phyloP scores from a whole-genome alignment of 179 eudicot genomes.

The Gypsophila paniculata region DNA sequence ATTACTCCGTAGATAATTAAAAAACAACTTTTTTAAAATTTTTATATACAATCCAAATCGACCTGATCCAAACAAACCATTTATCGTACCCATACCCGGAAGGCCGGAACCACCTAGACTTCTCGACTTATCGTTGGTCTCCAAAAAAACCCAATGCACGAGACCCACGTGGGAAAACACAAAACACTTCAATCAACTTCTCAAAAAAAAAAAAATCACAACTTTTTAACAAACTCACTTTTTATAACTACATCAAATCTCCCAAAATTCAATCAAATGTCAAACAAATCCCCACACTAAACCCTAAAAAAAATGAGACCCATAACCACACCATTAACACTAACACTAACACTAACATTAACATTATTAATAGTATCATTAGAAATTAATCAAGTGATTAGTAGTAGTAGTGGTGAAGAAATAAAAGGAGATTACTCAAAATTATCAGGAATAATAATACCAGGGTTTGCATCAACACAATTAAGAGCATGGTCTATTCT shows the following conservation, averaged over 20 bases:
- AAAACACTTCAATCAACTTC: not conserved
- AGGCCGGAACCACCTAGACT: not conserved
- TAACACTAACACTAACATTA: not conserved
- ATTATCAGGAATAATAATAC: slow-evolving; percentile 82
- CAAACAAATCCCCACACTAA: slow-evolving; percentile 8
- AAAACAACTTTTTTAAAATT: too few relatives aligned
- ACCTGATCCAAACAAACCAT: too few relatives aligned
- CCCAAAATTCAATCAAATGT: not conserved
- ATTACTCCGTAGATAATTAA: too few relatives aligned
- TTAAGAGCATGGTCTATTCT: slow-evolving; percentile 92
- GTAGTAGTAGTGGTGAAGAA: slow-evolving; percentile 17
- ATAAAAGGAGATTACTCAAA: slow-evolving; percentile 41
- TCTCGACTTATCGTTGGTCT: not conserved
- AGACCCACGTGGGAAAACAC: slow-evolving; percentile 8
- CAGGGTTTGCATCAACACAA: slow-evolving; percentile 95
- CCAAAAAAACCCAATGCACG: not conserved
- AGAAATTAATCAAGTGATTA: not conserved
- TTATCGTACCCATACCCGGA: too few relatives aligned
- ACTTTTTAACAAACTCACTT: not conserved
- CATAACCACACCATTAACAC: not conserved
- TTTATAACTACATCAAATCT: not conserved
- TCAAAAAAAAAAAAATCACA: too few relatives aligned
- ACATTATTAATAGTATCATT: slow-evolving; percentile 6
- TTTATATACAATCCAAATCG: too few relatives aligned
- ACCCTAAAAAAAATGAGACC: slow-evolving; percentile 17